Conservation (phyloP, 1,139 yeast species). For the Geotrichum aggregatum region DNA sequence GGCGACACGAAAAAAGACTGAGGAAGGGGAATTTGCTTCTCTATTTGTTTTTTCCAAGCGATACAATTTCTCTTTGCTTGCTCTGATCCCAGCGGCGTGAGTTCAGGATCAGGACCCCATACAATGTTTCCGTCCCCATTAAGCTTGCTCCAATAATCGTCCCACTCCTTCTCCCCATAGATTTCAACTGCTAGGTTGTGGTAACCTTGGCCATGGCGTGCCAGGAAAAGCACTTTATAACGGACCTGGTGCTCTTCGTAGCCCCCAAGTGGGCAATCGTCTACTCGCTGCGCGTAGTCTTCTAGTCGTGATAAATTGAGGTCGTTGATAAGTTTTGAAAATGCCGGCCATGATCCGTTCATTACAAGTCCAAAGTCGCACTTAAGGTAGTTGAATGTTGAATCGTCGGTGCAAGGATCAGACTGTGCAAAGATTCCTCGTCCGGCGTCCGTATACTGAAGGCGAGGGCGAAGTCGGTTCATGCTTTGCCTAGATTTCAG, state of each 20-base stretch:
- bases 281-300: conserved; percentile 31
- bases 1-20: conserved; percentile 59
- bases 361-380: conserved; percentile 48
- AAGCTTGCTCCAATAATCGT: conserved; percentile 52
- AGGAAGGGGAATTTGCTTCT: conserved; percentile 53
- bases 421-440: conserved; percentile 53
- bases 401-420: conserved; percentile 46
- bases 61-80: conserved; percentile 47
- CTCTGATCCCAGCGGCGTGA: conserved; percentile 57
- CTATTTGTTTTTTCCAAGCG: conserved; percentile 47
- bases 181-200: conserved; percentile 60
- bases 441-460: conserved; percentile 21
- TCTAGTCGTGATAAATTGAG: conserved; percentile 38
- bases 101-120: conserved; percentile 68
- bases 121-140: conserved; percentile 53
- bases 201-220: conserved; percentile 76
- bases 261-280: background rate
- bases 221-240: conserved; percentile 58
- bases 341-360: conserved; percentile 46
- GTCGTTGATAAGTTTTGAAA: conserved; percentile 37
- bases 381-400: conserved; percentile 45
- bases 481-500: conserved; percentile 6
- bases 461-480: background rate
- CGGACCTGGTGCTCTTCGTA: conserved; percentile 32
- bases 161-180: conserved; percentile 59